phyloP scores from a whole-genome alignment of 2,329 filamentous ascomycete genomes.

The Sporothrix schenckii region DNA sequence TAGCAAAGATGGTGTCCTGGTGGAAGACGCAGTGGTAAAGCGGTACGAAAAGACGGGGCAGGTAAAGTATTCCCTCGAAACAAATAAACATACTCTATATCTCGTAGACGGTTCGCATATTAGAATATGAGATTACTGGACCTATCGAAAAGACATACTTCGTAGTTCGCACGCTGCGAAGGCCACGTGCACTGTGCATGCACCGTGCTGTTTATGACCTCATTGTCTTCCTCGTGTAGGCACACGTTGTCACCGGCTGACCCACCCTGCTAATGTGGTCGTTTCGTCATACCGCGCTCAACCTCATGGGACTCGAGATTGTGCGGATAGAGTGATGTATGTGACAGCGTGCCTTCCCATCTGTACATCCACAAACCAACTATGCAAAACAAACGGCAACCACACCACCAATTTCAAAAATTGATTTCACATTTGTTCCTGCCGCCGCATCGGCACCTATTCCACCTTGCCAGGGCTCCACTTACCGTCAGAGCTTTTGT shows the following conservation, averaged over 20 bases:
- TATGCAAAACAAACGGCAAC: slow-evolving; percentile 11
- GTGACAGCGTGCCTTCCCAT: background rate
- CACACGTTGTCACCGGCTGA: background rate
- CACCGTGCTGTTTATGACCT: slow-evolving; percentile 17
- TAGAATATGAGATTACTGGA: slow-evolving; percentile 6
- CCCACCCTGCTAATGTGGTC: slow-evolving; percentile 7
- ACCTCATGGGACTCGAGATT: slow-evolving; percentile 19
- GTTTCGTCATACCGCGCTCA: background rate
- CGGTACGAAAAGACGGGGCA: background rate
- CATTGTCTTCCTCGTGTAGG: background rate
- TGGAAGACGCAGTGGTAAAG: slow-evolving; percentile 41
- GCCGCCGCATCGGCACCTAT: slow-evolving; percentile 1
- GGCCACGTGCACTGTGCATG: slow-evolving; percentile 24
- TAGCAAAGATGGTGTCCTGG: slow-evolving; percentile 45
- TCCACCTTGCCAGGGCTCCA: slow-evolving; percentile 9
- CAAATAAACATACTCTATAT: background rate
- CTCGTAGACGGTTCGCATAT: background rate
- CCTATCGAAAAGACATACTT: background rate
- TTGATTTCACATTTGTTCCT: background rate
- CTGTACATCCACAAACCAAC: background rate
- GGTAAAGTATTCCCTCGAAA: background rate
- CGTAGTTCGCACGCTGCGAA: background rate
- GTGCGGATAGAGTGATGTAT: slow-evolving; percentile 12
- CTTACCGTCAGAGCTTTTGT: background rate
- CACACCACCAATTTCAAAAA: background rate